Conservation (phyloP, 2,329 filamentous ascomycete genomes). For the Hymenoscyphus salicellus region DNA sequence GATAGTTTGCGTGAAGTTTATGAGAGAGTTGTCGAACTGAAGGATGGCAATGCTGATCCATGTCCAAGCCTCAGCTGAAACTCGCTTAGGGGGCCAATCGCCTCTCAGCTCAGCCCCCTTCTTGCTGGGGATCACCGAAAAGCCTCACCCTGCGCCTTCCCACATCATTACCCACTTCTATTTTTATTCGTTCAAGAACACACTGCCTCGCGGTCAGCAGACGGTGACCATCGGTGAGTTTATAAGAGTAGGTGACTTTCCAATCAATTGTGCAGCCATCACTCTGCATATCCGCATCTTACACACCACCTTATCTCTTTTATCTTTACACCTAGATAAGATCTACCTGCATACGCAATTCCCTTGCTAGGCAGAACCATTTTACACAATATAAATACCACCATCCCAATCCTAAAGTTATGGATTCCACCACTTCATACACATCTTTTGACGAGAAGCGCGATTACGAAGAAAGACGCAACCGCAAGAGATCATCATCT, state of each 20-base stretch:
- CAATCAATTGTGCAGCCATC: slow-evolving; percentile 1
- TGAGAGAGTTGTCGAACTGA: background rate
- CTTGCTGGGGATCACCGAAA: no score
- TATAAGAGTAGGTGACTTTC: slow-evolving; percentile 8
- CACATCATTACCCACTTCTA: slow-evolving; percentile 2
- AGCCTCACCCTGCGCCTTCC: background rate
- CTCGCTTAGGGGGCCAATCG: background rate
- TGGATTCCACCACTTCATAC: background rate
- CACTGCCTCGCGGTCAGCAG: background rate
- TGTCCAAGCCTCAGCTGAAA: background rate
- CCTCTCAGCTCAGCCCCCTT: no score
- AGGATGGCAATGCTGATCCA: background rate
- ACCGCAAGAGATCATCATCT: background rate
- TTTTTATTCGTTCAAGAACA: slow-evolving; percentile 2
- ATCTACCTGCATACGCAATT: background rate
- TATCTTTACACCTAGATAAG: background rate
- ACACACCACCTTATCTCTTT: background rate
- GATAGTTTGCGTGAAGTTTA: background rate
- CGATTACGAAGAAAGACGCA: slow-evolving; percentile 12
- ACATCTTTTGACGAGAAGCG: slow-evolving; percentile 11
- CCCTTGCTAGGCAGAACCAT: background rate
- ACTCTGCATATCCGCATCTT: background rate
- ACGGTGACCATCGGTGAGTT: slow-evolving; percentile 4
- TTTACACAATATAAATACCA: background rate
- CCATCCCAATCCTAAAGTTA: background rate